Conservation (phyloP, 306 rosid genomes). For the Mimosa bimucronata region DNA sequence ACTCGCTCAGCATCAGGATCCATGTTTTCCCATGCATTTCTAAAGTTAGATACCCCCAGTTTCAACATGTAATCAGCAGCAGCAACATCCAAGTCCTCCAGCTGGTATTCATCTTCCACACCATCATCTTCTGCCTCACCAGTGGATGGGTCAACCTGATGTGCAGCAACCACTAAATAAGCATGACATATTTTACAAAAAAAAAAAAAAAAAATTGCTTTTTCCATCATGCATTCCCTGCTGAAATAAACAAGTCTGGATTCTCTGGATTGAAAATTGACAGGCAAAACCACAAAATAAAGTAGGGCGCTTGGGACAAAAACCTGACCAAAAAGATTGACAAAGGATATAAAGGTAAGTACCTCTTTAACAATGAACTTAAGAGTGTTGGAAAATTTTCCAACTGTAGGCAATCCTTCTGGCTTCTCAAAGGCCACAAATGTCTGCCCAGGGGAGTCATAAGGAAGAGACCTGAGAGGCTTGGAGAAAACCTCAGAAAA, state of each 20-base stretch:
- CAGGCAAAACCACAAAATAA: neutral
- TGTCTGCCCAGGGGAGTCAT: constrained; percentile 90
- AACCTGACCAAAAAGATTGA: constrained; percentile 8
- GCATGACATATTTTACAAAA: constrained; percentile 15
- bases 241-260: neutral
- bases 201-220: no score
- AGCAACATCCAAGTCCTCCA: constrained; percentile 97
- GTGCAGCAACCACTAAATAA: constrained; percentile 31
- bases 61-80: constrained; percentile 92
- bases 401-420: constrained; percentile 72
- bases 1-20: constrained; percentile 75
- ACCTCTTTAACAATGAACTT: constrained; percentile 96
- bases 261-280: neutral
- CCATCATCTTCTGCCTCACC: constrained; percentile 99
- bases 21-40: constrained; percentile 92
- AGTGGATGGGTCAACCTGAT: constrained; percentile 77
- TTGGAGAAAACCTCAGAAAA: constrained; percentile 71
- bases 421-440: constrained; percentile 94
- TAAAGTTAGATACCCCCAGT: constrained; percentile 88
- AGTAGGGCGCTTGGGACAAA: constrained; percentile 13
- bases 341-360: constrained; percentile 23
- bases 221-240: constrained; percentile 13
- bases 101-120: constrained; percentile 95
- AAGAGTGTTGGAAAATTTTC: constrained; percentile 81
- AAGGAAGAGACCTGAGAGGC: constrained; percentile 92